Evolutionary conservation across 2,329 filamentous ascomycete genomes (phyloP), one percentile per base, ranked within the genome.

Genomic region (Whalleya microplaca): DNA sequence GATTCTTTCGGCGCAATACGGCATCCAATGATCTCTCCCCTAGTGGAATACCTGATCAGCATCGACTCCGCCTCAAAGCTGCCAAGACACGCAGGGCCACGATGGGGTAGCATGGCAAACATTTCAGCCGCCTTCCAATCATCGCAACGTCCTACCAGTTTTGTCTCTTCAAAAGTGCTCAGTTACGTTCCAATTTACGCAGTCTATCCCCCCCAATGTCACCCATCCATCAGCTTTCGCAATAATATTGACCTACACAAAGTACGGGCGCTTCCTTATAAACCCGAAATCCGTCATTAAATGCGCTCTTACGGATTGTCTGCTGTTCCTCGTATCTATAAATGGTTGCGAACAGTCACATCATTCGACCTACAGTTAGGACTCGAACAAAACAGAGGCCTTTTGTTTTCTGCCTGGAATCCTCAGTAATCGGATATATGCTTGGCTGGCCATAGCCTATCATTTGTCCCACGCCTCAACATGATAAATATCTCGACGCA

Each of bases 51-150:
- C 32, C 32, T 37, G 32, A 37, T 37, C 32, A 37, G 10, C 32
- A 16, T 16, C 32, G 32, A 37, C 32, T 37, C 32, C 32, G 32
- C 32, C 32, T 46, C 44, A 46, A n/a, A 29, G 21, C 12, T n/a
- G 29, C 44, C 44, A 46, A 46, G 44, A 29, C 20, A 23, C 23
- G 23, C 23, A 27, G 23, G 44, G 44, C 23, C 44, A 18, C 32
- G 14, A 37, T 37, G 32, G 32, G 32, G 32, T 37, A 37, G 32
- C 14, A 37, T 37, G 32, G 32, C 21, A 19, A n/a, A 46, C 44
- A 27, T 29, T 46, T 46, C 44, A 46, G 44, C 44, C 44, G 44
- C 44, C 44, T 27, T 46, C 44, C 44, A 46, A 46, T 46, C 44
- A 46, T 32, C 29, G 10, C 21, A 46, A 46, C 44, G 44, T 29